Base-by-base conservation (phyloP, 441 rosid species). In the Lepidium campestre region DNA sequence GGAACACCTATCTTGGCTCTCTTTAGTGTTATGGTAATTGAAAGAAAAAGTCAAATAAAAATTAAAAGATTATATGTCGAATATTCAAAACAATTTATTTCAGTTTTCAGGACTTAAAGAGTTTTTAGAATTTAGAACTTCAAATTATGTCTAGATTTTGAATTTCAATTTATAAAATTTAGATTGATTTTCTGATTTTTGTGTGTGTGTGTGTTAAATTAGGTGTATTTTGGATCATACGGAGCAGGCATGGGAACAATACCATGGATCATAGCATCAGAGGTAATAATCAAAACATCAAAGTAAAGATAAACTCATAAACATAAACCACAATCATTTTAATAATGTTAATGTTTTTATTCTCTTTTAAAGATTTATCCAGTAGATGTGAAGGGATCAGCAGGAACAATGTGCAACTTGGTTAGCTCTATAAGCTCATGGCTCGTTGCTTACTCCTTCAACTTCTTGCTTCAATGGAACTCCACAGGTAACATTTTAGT, bases 261-360 rank as follows among this genome's bases (percentile, higher is more conserved):
- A 73, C 77, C 77, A 59, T 73, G 68, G 72, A 66, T 66, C 17
- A 29, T 73, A 58, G 77, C 72, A 53, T 67, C 77, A 66, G 77
- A 73, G 72, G 77, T 66, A 52, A 34, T 10, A n/a, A 10, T 25
- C 3, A 25, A 15, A 32, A 18, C 2, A 5, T 25, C 2, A 5
- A 17, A 13, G 15, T n/a, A 11, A 7, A 41, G 8, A 25, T 42
- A 11, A 5, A 15, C 13, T n/a, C 57, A 25, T 42, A 11, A 5
- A 15, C 13, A 20, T 68, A 8, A n/a, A 44, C 14, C 18, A 53
- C 12, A 19, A 0, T 27, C 39, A 22, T 41, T 1, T 31, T 9
- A 12, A 41, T 18, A 19, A 11, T 22, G 12, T 5, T 35, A 7
- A 63, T 22, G 4, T 22, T 19, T 37, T 17, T 23, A 3, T 15